Conservation (phyloP, 2,329 filamentous ascomycete genomes). For the Dothiorella sarmentorum region DNA sequence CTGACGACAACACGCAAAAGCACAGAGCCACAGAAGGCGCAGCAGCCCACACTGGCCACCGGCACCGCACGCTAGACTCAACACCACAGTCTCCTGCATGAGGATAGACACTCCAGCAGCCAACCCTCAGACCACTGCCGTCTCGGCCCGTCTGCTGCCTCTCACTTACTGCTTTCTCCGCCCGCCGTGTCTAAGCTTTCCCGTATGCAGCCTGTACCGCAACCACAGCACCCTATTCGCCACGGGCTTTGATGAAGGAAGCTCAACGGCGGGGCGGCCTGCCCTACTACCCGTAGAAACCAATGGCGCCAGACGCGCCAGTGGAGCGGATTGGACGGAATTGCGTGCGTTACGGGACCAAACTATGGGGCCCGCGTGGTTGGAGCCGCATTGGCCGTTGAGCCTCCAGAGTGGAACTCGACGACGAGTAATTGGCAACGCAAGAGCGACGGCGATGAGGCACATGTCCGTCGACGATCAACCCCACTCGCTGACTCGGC, state of each 20-base stretch:
- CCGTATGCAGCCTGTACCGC: not conserved
- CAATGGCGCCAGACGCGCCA: constrained; percentile 11
- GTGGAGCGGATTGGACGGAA: constrained; percentile 3
- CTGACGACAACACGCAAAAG: too few species aligned
- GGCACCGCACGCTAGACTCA: constrained; percentile 5
- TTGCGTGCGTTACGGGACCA: constrained; percentile 1
- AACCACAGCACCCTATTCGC: not conserved
- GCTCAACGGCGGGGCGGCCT: not conserved
- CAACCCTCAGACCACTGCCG: constrained; percentile 5
- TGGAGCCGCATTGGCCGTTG: constrained; percentile 10
- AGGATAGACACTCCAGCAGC: not conserved
- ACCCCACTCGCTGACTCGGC: constrained; percentile 9
- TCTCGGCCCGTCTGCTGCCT: constrained; percentile 1
- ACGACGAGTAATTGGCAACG: not conserved
- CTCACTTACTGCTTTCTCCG: constrained; percentile 1
- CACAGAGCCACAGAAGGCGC: constrained; percentile 10
- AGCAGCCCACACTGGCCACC: constrained; percentile 3
- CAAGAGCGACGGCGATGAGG: not conserved
- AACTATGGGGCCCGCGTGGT: constrained; percentile 2
- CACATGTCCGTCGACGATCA: not conserved
- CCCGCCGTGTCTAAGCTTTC: not conserved
- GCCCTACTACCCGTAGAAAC: not conserved
- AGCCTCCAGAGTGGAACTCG: not conserved
- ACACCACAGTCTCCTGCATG: constrained; percentile 2
- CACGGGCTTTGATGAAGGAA: constrained; percentile 3